phyloP scores from a whole-genome alignment of 1,284 basidiomycete genomes.

The Grifola frondosa region DNA sequence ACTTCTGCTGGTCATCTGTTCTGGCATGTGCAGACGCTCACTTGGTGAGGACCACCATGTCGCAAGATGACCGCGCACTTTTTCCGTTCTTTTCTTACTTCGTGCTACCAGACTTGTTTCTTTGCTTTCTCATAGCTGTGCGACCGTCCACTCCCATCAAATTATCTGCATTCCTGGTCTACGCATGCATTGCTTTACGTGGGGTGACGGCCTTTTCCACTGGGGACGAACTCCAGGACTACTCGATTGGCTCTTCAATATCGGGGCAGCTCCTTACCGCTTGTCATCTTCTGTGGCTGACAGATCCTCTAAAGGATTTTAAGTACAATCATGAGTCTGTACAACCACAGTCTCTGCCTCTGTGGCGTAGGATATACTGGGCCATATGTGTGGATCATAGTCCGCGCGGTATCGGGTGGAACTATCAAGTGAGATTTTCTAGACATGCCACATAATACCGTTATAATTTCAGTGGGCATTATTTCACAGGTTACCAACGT shows the following conservation, averaged over 20 bases:
- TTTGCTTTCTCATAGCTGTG: no score
- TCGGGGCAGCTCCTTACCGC: conserved; percentile 10
- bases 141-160: no score
- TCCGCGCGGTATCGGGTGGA: conserved; percentile 13
- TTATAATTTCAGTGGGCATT: not conserved
- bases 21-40: no score
- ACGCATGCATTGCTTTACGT: not conserved
- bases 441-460: no score
- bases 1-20: no score
- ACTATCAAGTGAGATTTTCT: conserved; percentile 9
- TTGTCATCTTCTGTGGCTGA: conserved; percentile 7
- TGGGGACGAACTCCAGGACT: conserved; percentile 7
- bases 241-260: conserved; percentile 9
- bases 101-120: no score
- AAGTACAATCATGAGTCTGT: conserved; percentile 3
- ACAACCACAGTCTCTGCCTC: not conserved
- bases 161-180: no score
- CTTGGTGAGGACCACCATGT: no score
- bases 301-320: conserved; percentile 8
- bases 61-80: no score
- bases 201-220: conserved; percentile 3
- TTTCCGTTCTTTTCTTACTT: no score
- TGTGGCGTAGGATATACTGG: conserved; percentile 7
- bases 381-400: conserved; percentile 9
- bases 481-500: conserved; percentile 7